phyloP scores from a whole-genome alignment of 108 stramenopile genomes.

The Nitzschia inconspicua region DNA sequence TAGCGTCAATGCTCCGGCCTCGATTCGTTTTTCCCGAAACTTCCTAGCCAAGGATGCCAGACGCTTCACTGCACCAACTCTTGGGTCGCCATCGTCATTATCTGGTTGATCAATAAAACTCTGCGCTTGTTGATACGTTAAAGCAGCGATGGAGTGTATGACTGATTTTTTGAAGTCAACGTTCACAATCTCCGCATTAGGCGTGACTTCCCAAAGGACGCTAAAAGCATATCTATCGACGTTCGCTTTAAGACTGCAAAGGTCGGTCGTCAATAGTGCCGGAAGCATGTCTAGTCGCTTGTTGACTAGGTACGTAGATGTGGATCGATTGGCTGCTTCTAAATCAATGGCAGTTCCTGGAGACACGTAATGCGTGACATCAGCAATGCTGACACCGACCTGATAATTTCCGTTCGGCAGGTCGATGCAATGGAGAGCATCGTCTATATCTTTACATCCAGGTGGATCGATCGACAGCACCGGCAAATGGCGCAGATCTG shows the following conservation, averaged over 20 bases:
- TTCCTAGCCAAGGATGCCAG: constrained; percentile 83
- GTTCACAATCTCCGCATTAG: constrained; percentile 77
- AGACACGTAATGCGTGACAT: constrained; percentile 97
- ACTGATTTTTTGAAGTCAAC: constrained; percentile 93
- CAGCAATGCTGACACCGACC: constrained; percentile 98
- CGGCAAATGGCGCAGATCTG: constrained; percentile 88
- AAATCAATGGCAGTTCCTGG: constrained; percentile 91
- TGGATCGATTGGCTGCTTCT: constrained; percentile 94
- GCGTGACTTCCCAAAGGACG: constrained; percentile 90
- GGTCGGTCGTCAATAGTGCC: constrained; percentile 86
- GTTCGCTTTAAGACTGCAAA: constrained; percentile 92
- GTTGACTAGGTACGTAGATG: constrained; percentile 97
- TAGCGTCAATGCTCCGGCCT: constrained; percentile 95
- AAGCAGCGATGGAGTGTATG: constrained; percentile 91
- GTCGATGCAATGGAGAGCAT: constrained; percentile 92
- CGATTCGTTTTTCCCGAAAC: constrained; percentile 84
- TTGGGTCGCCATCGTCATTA: constrained; percentile 50
- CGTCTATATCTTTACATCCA: constrained; percentile 99
- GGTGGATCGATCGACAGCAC: constrained; percentile 98
- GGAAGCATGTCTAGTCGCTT: constrained; percentile 98
- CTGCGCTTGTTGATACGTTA: constrained; percentile 98
- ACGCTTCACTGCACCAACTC: constrained; percentile 83
- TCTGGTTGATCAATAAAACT: constrained; percentile 87
- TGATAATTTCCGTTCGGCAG: constrained; percentile 92
- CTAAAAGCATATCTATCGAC: constrained; percentile 94